Conservation (phyloP, 2,329 filamentous ascomycete genomes). For the Knufia petricola region DNA sequence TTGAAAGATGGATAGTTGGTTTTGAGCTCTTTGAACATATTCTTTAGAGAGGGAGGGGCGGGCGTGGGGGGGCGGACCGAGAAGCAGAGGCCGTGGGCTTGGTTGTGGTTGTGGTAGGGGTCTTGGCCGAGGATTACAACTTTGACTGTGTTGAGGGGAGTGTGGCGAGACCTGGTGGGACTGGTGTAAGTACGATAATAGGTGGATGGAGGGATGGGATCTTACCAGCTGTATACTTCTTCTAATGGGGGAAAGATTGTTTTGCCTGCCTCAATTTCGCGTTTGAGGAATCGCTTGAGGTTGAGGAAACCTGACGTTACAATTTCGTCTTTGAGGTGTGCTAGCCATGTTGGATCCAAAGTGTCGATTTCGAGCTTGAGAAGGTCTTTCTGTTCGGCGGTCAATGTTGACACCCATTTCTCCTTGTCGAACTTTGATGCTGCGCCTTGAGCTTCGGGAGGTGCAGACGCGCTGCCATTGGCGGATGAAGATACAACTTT, state of each 20-base stretch:
- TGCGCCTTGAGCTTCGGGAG: conserved; percentile 22
- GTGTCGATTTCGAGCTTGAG: conserved; percentile 87
- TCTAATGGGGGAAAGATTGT: conserved; percentile 79
- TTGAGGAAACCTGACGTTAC: conserved; percentile 69
- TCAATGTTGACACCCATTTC: conserved; percentile 76
- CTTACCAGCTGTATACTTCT: conserved; percentile 91
- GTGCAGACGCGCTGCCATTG: conserved; percentile 22
- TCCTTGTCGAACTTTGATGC: conserved; percentile 67
- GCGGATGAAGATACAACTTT: conserved; percentile 36
- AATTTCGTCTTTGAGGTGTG: conserved; percentile 78
- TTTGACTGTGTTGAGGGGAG: conserved; percentile 78
- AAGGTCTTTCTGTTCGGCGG: conserved; percentile 68
- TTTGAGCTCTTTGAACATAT: conserved; percentile 83
- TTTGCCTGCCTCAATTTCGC: conserved; percentile 61
- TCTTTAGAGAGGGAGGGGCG: conserved; percentile 80
- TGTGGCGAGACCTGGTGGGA: conserved; percentile 76
- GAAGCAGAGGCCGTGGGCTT: conserved; percentile 94
- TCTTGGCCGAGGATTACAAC: conserved; percentile 92
- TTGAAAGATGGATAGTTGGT: conserved; percentile 79
- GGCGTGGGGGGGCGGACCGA: conserved; percentile 81
- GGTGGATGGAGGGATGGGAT: background rate
- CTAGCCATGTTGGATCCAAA: conserved; percentile 82
- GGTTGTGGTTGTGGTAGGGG: conserved; percentile 90
- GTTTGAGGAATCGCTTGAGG: conserved; percentile 76
- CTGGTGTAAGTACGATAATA: background rate